Evolutionary conservation across 371 early-diverging fungal species (phyloP).

Genomic region (Haplosporangium sp.): DNA sequence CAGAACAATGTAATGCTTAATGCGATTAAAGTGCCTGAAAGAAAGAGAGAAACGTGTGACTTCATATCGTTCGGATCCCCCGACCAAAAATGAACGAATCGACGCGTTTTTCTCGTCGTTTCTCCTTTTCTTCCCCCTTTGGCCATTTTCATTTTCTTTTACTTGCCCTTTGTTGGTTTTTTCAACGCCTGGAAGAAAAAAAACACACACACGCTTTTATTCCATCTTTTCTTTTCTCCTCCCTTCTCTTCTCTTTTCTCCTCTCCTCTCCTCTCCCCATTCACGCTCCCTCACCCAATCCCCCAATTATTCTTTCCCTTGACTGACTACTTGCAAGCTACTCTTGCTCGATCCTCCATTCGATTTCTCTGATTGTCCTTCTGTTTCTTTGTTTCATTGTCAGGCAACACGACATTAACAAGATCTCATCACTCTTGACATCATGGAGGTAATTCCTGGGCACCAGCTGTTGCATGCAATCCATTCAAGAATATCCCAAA

Average conservation of each 20-base stretch:
- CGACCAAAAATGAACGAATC: conserved; percentile 5
- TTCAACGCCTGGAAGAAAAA: too few relatives aligned
- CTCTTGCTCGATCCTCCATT: background rate
- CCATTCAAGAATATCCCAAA: background rate
- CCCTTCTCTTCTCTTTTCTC: conserved; percentile 8
- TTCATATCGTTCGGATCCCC: background rate
- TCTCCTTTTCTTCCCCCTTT: background rate
- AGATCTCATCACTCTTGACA: conserved; percentile 8
- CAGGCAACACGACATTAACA: background rate
- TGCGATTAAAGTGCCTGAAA: too few relatives aligned
- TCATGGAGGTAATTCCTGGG: conserved; percentile 18
- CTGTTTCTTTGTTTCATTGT: too few relatives aligned
- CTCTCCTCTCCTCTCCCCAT: conserved; percentile 1
- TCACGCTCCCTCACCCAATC: background rate
- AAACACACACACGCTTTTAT: background rate
- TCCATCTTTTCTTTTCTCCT: background rate
- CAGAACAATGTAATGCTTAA: too few relatives aligned
- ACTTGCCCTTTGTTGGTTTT: background rate
- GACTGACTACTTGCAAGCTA: too few relatives aligned
- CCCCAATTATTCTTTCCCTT: background rate
- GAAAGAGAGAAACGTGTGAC: too few relatives aligned
- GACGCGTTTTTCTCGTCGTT: background rate
- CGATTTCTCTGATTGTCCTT: too few relatives aligned
- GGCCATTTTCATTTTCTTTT: background rate
- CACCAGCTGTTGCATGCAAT: background rate